Evolutionary conservation across 805 yeast genomes (phyloP), one percentile per base, ranked within the genome.

Genomic region (Candida caryicola): DNA sequence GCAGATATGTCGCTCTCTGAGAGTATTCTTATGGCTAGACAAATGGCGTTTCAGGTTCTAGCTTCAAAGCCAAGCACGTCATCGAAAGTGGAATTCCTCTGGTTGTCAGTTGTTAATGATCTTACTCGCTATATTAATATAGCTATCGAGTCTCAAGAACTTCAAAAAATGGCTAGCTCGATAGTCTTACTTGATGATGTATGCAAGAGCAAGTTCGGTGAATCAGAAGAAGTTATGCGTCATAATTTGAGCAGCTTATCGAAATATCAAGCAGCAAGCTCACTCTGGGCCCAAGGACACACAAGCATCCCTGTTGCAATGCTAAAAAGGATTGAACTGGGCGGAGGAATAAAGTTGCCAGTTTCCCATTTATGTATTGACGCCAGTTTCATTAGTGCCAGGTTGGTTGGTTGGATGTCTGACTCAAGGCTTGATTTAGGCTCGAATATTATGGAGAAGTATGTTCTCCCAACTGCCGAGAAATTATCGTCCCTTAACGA

Each of bases 371-470:
- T 59, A 27, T 40, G 45, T 6, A 40, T 63, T 14, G 52, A 57
- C 30, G 27, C 38, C 17, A 40, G 49, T n/a, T 45, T 59, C n/a
- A 46, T 67, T 3, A 46, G 51, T 59, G 45, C 76, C 49, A 47
- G 70, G 71, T 9, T 84, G 28, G 81, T 81, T 0, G 70, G 75
- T 33, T 89, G 96, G 96, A 61, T 79, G 25, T 72, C 86, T 0
- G 76, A 72, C 33, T 83, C 95, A 0, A 73, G 84, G 26, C 82
- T 81, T 43, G 95, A 82, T 41, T 67, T 81, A 8, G 76, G 88
- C 0, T 66, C 74, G 1, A 62, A 62, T 2, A 78, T 90, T 1
- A 71, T 81, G 73, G 58, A 62, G 1, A 64, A 69, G 4, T 82
- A 82, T 51, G 78, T 87, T 13, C 61, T 67, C 4, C 73, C 77